These are phyloP conservation scores for Leucocoprinus birnbaumii DNA, from an alignment of 768 basidiomycete species.

Conservation along the genomic window DNA sequence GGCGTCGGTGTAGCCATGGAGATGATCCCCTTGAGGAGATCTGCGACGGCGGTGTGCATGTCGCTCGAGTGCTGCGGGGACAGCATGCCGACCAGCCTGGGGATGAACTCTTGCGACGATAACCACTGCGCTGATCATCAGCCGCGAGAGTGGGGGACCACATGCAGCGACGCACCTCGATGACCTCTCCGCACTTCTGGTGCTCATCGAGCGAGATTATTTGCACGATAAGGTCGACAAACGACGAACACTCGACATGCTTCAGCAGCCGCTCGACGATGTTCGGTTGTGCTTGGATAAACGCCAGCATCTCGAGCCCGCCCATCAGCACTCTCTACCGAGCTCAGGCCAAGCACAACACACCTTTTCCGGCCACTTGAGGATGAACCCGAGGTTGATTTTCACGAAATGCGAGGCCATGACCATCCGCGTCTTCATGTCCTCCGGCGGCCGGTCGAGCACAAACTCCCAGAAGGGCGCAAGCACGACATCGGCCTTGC, in stretches of 20 bases:
- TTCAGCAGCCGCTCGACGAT: conserved; percentile 79
- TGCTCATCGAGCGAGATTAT: conserved; percentile 89
- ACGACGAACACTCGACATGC: conserved; percentile 86
- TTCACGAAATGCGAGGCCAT: conserved; percentile 95
- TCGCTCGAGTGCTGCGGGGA: conserved; percentile 74
- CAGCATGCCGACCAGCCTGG: conserved; percentile 75
- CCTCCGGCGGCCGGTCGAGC: conserved; percentile 74
- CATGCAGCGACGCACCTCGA: conserved; percentile 65
- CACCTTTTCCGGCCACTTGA: conserved; percentile 88
- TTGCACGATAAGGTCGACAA: conserved; percentile 88
- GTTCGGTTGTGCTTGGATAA: conserved; percentile 80
- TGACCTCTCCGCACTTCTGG: conserved; percentile 75
- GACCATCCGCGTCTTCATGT: conserved; percentile 83
- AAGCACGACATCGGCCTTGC: conserved; percentile 67
- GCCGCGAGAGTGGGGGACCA: conserved; percentile 15
- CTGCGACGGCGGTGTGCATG: conserved; percentile 83
- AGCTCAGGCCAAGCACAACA: conserved; percentile 26
- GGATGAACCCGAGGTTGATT: conserved; percentile 85
- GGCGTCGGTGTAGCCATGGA: conserved; percentile 90
- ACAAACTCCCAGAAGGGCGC: conserved; percentile 91
- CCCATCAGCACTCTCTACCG: conserved; percentile 19
- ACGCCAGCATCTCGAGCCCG: conserved; percentile 77
- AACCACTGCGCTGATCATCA: conserved; percentile 75
- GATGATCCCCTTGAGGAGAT: conserved; percentile 92
- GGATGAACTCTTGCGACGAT: conserved; percentile 79